Evolutionary conservation across 352 stramenopile genomes (phyloP).

Genomic region (Saprolegnia parasitica): DNA sequence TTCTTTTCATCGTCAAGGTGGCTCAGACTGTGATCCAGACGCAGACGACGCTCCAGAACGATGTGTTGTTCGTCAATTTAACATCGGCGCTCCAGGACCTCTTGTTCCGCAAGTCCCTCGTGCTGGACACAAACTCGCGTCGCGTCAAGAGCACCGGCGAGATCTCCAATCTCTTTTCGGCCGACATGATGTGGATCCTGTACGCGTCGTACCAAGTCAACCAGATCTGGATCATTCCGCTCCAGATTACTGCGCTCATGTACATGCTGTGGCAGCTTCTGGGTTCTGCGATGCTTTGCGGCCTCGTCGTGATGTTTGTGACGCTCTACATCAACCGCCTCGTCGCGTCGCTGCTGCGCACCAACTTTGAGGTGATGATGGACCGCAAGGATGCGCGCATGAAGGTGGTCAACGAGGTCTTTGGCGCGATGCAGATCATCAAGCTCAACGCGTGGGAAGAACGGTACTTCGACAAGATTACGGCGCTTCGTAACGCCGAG

Average conservation of each 20-base stretch:
- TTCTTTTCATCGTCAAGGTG: conserved; percentile 40
- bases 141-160: conserved; percentile 24
- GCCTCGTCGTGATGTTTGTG: conserved; percentile 34
- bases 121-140: background rate
- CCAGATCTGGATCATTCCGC: conserved; percentile 38
- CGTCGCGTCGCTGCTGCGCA: conserved; percentile 43
- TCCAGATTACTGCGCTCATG: conserved; percentile 36
- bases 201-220: conserved; percentile 41
- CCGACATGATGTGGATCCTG: conserved; percentile 34
- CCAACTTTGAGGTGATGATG: conserved; percentile 70
- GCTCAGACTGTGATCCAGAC: conserved; percentile 34
- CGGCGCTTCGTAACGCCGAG: conserved; percentile 37
- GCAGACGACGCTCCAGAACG: conserved; percentile 33
- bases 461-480: conserved; percentile 37
- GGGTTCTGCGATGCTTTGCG: conserved; percentile 36
- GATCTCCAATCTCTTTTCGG: conserved; percentile 41
- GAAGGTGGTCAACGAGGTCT: conserved; percentile 86
- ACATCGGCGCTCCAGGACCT: conserved; percentile 25
- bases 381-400: conserved; percentile 79
- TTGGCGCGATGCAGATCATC: conserved; percentile 91
- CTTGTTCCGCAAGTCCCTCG: no score
- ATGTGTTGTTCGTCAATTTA: conserved; percentile 34
- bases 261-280: conserved; percentile 42
- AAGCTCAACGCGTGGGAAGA: conserved; percentile 95
- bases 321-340: conserved; percentile 39